Percentiles rank a stretch among this genome's conserved stretches.
These are phyloP conservation scores for Xylaria arbuscula DNA, from an alignment of 2,329 filamentous ascomycete species.

Conservation along the genomic window DNA sequence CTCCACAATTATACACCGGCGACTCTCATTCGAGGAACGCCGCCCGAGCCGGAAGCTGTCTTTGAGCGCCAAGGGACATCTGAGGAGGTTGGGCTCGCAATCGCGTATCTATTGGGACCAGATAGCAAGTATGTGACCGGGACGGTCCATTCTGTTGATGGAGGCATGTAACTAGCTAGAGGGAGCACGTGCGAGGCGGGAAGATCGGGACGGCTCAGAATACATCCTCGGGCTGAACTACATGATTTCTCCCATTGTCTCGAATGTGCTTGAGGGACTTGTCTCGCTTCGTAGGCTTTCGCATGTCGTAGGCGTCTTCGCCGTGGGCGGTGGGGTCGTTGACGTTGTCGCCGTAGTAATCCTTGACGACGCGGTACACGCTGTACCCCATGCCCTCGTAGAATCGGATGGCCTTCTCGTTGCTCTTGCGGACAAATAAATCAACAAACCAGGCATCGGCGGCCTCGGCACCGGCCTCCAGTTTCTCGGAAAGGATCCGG, in stretches of 20 bases:
- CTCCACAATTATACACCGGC: constrained; percentile 50
- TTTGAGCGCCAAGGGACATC: constrained; percentile 59
- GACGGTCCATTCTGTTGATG: constrained; percentile 60
- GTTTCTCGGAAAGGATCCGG: constrained; percentile 79
- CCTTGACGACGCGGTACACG: constrained; percentile 86
- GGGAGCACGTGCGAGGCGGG: constrained; percentile 4
- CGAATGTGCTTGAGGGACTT: constrained; percentile 79
- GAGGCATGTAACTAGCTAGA: constrained; percentile 49
- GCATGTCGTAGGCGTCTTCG: constrained; percentile 97
- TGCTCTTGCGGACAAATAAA: constrained; percentile 90
- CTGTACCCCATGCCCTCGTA: constrained; percentile 94
- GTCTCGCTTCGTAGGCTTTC: constrained; percentile 88
- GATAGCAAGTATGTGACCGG: constrained; percentile 60
- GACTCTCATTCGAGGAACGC: constrained; percentile 48
- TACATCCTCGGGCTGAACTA: constrained; percentile 85
- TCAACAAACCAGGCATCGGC: constrained; percentile 95
- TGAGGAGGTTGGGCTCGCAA: constrained; percentile 59
- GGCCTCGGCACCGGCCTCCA: constrained; percentile 85
- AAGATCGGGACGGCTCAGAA: constrained; percentile 65
- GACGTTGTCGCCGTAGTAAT: constrained; percentile 92
- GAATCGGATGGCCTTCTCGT: constrained; percentile 85
- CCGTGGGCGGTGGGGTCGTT: constrained; percentile 69
- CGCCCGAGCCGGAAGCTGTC: constrained; percentile 54
- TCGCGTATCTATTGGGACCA: constrained; percentile 61
- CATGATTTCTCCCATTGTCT: constrained; percentile 80